phyloP scores from a whole-genome alignment of 2,329 filamentous ascomycete genomes.

The Fusarium beomiforme region DNA sequence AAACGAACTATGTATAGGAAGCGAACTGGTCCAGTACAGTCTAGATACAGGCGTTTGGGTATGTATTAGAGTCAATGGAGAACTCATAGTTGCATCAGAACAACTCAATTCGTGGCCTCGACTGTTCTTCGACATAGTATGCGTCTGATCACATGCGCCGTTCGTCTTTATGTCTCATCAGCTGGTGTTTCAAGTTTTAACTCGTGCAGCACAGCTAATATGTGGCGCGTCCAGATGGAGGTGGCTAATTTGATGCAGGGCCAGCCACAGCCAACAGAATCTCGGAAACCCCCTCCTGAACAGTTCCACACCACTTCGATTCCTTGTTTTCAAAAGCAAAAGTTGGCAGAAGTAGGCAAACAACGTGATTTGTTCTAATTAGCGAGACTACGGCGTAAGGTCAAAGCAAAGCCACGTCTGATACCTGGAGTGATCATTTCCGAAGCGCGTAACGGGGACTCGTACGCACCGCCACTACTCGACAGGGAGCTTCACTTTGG shows the following conservation, averaged over 20 bases:
- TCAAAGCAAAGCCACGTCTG: slow-evolving; percentile 13
- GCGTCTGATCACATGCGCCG: slow-evolving; percentile 2
- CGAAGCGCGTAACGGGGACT: slow-evolving; percentile 17
- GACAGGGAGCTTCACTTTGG: neutral
- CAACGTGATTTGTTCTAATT: slow-evolving; percentile 26
- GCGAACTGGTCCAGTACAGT: neutral
- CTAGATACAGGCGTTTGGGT: slow-evolving; percentile 26
- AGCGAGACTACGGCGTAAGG: neutral
- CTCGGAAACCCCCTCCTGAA: slow-evolving; percentile 12
- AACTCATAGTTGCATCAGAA: neutral
- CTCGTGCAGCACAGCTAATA: slow-evolving; percentile 9
- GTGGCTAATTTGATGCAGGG: slow-evolving; percentile 18
- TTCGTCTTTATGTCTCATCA: neutral
- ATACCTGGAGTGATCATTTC: slow-evolving; percentile 37
- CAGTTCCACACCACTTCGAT: slow-evolving; percentile 24
- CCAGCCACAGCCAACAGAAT: slow-evolving; percentile 32
- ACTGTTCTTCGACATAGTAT: neutral
- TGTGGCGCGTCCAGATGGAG: slow-evolving; percentile 26
- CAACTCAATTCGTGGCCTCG: neutral
- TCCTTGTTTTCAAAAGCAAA: slow-evolving; percentile 35
- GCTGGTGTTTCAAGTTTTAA: slow-evolving; percentile 30
- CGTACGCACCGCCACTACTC: slow-evolving; percentile 35
- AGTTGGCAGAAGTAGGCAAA: slow-evolving; percentile 35
- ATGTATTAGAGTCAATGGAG: slow-evolving; percentile 5
- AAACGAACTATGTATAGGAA: slow-evolving; percentile 2